Base-by-base conservation (phyloP, 805 yeast species). In the Metschnikowia orientalis region DNA sequence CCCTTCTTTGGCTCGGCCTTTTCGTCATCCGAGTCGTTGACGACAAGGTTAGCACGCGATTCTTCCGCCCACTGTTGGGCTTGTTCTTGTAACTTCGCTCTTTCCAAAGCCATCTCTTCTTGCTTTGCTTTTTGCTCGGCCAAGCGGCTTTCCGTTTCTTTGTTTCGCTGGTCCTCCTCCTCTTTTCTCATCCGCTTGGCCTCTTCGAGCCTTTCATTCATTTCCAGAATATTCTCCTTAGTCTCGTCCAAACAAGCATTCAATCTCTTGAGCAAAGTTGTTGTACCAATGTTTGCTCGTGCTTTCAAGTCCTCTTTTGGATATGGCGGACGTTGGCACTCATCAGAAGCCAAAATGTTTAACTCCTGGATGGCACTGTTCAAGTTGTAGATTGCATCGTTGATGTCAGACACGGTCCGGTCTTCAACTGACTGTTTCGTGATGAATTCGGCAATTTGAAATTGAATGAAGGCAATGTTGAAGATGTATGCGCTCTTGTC, bases 241-340 rank as follows among this genome's bases (percentile, higher is more conserved):
- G 92, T 96, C 44, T 85, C 90, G 16, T 71, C 76, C 32, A 82
- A 62, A 18, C 80, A 75, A 39, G 80, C 74, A 45, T 73, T 82
- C 43, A 92, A 69, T 53, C 88, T 81, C 38, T 75, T 78, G 41
- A 74, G 67, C 53, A 88, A 68, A 0, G 95, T 83, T 36, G 79
- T 75, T 30, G 77, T 70, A 53, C 95, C 96, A 72, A 87, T 73
- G 45, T 75, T 74, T n/a, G 92, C 90, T 61, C 97, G 79, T 45
- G 88, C 81, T 49, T 79, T 81, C 45, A 92, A 67, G 42, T 89
- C 96, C 12, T 76, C 76, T 17, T 81, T 69, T 2, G 94, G 81
- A 54, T 77, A 85, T 20, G 95, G 95, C 8, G 94, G 80, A 45
- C 73, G 71, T 28, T 62, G 59, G 14, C 67, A 74, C 12, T 73